These are phyloP conservation scores for Hypoxylon trugodes DNA, from an alignment of 495 filamentous ascomycete species.

Conservation along the genomic window DNA sequence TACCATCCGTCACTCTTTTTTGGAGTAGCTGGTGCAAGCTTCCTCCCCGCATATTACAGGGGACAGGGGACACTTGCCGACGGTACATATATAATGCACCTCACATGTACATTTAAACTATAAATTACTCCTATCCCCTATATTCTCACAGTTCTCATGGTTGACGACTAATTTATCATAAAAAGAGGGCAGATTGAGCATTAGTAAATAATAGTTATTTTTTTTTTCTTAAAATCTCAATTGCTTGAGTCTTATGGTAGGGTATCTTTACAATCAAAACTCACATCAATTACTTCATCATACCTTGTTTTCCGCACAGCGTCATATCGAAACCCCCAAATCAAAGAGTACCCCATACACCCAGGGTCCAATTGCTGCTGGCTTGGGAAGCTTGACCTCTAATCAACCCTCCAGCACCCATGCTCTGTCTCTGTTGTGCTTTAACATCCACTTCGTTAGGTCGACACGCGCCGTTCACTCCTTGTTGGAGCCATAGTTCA, in stretches of 20 bases:
- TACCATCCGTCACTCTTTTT: conserved; percentile 31
- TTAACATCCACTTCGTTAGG: conserved; percentile 66
- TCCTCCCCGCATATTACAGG: conserved; percentile 34
- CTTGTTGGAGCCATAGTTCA: conserved; percentile 82
- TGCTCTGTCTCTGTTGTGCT: conserved; percentile 65
- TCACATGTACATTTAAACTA: too few species aligned
- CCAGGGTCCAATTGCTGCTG: conserved; percentile 79
- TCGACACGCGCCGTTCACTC: conserved; percentile 73
- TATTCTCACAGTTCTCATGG: too few species aligned
- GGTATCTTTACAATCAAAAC: conserved; percentile 38
- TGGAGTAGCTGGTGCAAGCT: conserved; percentile 36
- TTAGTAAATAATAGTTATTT: neutral
- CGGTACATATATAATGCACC: too few species aligned
- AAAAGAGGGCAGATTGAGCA: neutral
- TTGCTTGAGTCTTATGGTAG: conserved; percentile 11
- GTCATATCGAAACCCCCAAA: conserved; percentile 17
- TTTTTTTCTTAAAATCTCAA: conserved; percentile 8
- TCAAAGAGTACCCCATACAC: conserved; percentile 74
- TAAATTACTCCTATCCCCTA: conserved; percentile 15
- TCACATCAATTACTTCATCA: neutral
- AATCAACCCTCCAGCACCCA: conserved; percentile 65
- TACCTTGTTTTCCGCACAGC: neutral
- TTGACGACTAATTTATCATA: neutral
- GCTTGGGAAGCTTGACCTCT: conserved; percentile 61
- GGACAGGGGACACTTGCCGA: too few species aligned